Conservation (phyloP, 2,329 filamentous ascomycete species). For the Aspergillus tanneri region DNA sequence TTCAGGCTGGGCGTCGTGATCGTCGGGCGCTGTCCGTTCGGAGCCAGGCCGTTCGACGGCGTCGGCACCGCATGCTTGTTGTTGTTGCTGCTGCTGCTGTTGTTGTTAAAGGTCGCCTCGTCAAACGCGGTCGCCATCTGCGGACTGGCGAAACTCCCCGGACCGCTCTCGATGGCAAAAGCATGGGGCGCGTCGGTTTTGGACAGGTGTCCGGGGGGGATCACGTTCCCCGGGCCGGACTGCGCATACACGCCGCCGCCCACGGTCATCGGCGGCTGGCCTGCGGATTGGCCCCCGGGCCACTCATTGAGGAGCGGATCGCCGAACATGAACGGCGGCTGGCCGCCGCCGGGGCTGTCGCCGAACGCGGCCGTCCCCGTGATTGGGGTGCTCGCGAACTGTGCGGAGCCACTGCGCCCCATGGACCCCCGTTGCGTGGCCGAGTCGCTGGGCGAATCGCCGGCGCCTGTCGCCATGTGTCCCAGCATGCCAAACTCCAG, state of each 20-base stretch:
- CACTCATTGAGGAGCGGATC: conserved; percentile 49
- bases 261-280: conserved; percentile 35
- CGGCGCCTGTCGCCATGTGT: conserved; percentile 89
- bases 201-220: conserved; percentile 42
- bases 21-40: conserved; percentile 37
- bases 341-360: conserved; percentile 45
- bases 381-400: conserved; percentile 40
- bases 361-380: conserved; percentile 40
- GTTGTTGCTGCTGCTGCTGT: no score
- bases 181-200: conserved; percentile 53
- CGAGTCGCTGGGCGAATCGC: conserved; percentile 71
- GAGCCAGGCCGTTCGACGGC: conserved; percentile 30
- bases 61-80: conserved; percentile 21
- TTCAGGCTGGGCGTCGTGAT: conserved; percentile 48
- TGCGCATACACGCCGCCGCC: conserved; percentile 35
- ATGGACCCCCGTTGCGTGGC: conserved; percentile 49
- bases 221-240: conserved; percentile 35
- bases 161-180: conserved; percentile 61
- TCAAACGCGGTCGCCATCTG: conserved; percentile 47
- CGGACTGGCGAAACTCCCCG: conserved; percentile 56
- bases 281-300: conserved; percentile 39
- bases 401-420: conserved; percentile 42
- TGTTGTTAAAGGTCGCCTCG: conserved; percentile 33
- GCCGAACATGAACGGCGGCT: conserved; percentile 47
- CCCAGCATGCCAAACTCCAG: conserved; percentile 95